A percentile compares a stretch with the other conserved stretches of the same genome.
These are phyloP conservation scores for Fusarium illudens DNA, from an alignment of 2,329 filamentous ascomycete genomes.

Conservation along the genomic window DNA sequence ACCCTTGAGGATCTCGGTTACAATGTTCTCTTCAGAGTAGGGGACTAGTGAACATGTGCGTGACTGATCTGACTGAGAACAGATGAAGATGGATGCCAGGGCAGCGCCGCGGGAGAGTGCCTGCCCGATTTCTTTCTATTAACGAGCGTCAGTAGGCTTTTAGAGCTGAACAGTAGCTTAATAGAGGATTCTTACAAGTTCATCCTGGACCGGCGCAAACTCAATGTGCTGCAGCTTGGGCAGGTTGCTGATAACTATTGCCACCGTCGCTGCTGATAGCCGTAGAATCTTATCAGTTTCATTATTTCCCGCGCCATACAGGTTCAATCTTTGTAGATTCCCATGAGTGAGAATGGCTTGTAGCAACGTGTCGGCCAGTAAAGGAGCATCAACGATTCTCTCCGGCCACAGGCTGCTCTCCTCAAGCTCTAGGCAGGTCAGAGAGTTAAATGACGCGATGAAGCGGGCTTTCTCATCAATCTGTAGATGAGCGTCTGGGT, in stretches of 20 bases:
- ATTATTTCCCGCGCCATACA: background rate
- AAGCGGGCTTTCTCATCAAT: background rate
- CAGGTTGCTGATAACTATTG: background rate
- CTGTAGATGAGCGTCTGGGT: background rate
- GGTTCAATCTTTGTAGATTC: background rate
- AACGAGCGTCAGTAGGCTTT: background rate
- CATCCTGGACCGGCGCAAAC: background rate
- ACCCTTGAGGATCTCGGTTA: background rate
- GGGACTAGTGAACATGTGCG: background rate
- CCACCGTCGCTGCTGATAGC: background rate
- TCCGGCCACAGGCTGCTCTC: background rate
- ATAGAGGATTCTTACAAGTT: slow-evolving; percentile 7
- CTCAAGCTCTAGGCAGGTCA: background rate
- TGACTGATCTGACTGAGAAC: background rate
- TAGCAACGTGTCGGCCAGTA: background rate
- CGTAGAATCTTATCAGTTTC: background rate
- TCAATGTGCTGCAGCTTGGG: background rate
- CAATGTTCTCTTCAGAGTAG: background rate
- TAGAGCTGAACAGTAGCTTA: too few species aligned
- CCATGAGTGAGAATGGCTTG: background rate
- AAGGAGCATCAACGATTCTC: background rate
- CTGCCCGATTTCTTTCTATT: slow-evolving; percentile 18
- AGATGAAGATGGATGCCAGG: slow-evolving; percentile 8
- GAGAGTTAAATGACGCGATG: background rate
- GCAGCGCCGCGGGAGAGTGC: slow-evolving; percentile 5